Evolutionary conservation across 805 yeast genomes (phyloP).

Genomic region (Saturnispora gosingensis): DNA sequence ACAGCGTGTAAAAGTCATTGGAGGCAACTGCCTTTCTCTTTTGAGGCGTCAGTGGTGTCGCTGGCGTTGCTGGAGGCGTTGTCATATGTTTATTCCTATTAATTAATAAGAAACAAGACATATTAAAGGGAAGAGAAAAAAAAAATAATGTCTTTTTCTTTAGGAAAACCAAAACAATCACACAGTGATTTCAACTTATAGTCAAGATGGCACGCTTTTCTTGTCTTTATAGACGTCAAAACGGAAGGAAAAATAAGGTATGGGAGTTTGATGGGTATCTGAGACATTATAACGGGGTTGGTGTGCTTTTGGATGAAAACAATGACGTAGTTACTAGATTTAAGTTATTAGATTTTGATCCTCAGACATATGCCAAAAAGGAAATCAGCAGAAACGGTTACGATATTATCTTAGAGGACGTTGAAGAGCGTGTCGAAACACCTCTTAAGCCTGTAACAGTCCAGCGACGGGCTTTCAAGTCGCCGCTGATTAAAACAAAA

Average conservation of each 20-base stretch:
- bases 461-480: neutral
- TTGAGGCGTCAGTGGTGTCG: conserved; percentile 20
- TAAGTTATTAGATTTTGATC: conserved; percentile 5
- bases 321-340: conserved; percentile 2
- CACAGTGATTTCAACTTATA: neutral
- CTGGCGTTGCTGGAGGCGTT: conserved; percentile 27
- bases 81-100: conserved; percentile 21
- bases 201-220: neutral
- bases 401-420: conserved; percentile 1
- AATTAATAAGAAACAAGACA: conserved; percentile 11
- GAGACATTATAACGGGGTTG: neutral
- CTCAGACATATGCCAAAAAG: neutral
- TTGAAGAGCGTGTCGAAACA: neutral
- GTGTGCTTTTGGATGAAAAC: conserved; percentile 3
- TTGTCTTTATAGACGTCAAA: conserved; percentile 6
- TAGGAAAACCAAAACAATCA: neutral
- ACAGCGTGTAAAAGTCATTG: conserved; percentile 28
- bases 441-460: neutral
- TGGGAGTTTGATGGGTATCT: conserved; percentile 7
- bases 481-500: neutral
- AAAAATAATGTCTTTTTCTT: neutral
- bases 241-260: conserved; percentile 5
- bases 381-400: conserved; percentile 3
- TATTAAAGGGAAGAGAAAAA: neutral
- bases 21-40: conserved; percentile 20